Conservation (phyloP, 495 filamentous ascomycete genomes). For the Penicillium fimorum region DNA sequence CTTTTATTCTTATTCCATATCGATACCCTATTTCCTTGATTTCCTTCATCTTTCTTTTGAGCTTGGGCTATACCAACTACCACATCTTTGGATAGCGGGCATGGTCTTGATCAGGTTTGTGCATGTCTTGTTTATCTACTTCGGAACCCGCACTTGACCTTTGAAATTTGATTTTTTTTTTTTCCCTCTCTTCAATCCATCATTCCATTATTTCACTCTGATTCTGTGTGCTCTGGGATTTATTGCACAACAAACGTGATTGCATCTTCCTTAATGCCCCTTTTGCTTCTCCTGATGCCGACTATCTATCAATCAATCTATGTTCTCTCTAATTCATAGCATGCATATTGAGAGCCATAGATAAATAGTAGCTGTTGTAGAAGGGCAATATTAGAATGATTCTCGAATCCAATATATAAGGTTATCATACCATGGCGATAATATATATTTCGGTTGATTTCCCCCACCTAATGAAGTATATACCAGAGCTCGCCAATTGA, state of each 20-base stretch:
- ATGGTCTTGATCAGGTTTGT: not conserved
- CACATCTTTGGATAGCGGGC: not conserved
- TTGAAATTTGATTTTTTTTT: not conserved
- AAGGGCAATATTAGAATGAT: not conserved
- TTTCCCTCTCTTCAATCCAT: not conserved
- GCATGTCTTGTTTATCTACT: slow-evolving; percentile 4
- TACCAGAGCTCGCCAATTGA: no score
- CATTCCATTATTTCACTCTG: not conserved
- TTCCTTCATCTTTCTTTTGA: not conserved
- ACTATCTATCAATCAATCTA: slow-evolving; percentile 1
- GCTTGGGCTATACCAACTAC: not conserved
- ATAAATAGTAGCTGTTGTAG: not conserved
- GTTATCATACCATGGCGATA: not conserved
- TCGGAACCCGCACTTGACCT: slow-evolving; percentile 1
- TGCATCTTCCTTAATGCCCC: slow-evolving; percentile 9
- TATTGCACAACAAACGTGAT: slow-evolving; percentile 3
- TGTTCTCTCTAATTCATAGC: not conserved
- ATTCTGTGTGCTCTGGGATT: not conserved
- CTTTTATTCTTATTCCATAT: slow-evolving; percentile 27
- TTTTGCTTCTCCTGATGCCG: not conserved
- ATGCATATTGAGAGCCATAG: not conserved
- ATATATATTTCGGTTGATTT: not conserved
- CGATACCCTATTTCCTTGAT: slow-evolving; percentile 36
- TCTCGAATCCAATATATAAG: not conserved
- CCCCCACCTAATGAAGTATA: no score